Conservation (phyloP, 495 filamentous ascomycete genomes). For the Neurospora terricola region DNA sequence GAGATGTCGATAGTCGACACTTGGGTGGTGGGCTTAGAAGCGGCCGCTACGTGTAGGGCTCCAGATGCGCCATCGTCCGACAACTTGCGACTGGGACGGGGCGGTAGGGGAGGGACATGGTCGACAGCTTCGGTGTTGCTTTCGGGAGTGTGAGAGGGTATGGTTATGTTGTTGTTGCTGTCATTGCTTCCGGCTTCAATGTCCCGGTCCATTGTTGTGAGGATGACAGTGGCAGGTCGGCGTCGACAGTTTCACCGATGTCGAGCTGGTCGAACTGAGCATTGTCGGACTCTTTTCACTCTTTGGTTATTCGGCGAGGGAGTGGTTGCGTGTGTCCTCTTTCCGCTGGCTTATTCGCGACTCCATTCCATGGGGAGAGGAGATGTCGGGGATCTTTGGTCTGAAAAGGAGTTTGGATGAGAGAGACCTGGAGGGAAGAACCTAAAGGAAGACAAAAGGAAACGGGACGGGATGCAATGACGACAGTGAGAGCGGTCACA, state of each 20-base stretch:
- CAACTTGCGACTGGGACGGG: slow-evolving; percentile 39
- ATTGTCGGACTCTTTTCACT: background rate
- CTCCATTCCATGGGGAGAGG: background rate
- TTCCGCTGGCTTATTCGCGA: background rate
- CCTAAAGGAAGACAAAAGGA: background rate
- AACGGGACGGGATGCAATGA: background rate
- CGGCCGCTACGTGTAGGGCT: slow-evolving; percentile 28
- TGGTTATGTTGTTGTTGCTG: background rate
- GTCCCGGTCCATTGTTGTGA: slow-evolving; percentile 19
- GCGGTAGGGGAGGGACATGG: slow-evolving; percentile 48
- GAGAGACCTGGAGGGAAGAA: background rate
- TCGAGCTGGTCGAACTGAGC: background rate
- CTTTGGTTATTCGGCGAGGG: background rate
- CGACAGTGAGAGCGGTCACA: background rate
- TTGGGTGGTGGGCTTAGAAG: slow-evolving; percentile 69
- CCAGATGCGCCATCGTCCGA: slow-evolving; percentile 13
- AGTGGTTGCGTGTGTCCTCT: background rate
- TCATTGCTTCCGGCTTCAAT: slow-evolving; percentile 6
- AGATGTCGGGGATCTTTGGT: background rate
- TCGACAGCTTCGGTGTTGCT: slow-evolving; percentile 1
- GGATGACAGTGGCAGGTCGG: background rate
- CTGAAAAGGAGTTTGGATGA: background rate
- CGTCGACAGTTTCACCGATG: background rate
- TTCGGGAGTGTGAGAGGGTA: background rate
- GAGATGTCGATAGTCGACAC: slow-evolving; percentile 69